These are phyloP conservation scores for Phoma sp. DNA, from an alignment of 2,329 filamentous ascomycete species.

Conservation along the genomic window DNA sequence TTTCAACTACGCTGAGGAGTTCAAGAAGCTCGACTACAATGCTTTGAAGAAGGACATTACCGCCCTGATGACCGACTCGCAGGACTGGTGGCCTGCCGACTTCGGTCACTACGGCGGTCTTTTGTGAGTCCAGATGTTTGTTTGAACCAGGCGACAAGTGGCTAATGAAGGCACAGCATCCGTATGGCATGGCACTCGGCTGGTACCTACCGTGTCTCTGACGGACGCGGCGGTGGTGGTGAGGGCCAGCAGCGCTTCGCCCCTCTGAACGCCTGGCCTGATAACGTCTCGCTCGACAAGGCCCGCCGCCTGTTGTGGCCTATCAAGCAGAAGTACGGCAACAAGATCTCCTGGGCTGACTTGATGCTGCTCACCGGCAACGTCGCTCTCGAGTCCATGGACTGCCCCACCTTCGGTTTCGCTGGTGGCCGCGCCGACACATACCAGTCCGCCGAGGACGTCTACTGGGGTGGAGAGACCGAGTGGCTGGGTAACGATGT, in stretches of 20 bases:
- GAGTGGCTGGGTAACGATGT: constrained; percentile 78
- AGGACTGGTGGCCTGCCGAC: constrained; percentile 83
- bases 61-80: constrained; percentile 76
- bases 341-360: constrained; percentile 83
- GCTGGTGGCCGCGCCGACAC: constrained; percentile 73
- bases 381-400: constrained; percentile 78
- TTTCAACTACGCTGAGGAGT: constrained; percentile 75
- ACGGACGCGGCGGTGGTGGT: constrained; percentile 77
- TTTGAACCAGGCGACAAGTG: neutral
- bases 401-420: constrained; percentile 75
- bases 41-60: constrained; percentile 75
- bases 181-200: constrained; percentile 83
- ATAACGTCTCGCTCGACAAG: constrained; percentile 81
- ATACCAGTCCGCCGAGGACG: constrained; percentile 76
- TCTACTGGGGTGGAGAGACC: constrained; percentile 78
- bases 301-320: constrained; percentile 79
- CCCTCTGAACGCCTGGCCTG: constrained; percentile 81
- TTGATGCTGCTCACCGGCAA: constrained; percentile 74
- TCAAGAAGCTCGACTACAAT: constrained; percentile 73
- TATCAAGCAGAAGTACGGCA: constrained; percentile 84
- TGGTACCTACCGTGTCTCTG: constrained; percentile 76
- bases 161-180: constrained; percentile 50
- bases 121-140: constrained; percentile 52
- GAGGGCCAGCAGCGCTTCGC: constrained; percentile 80
- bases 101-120: constrained; percentile 82